Evolutionary conservation across 108 stramenopile genomes (phyloP).

Genomic region (Nitzschia inconspicua): DNA sequence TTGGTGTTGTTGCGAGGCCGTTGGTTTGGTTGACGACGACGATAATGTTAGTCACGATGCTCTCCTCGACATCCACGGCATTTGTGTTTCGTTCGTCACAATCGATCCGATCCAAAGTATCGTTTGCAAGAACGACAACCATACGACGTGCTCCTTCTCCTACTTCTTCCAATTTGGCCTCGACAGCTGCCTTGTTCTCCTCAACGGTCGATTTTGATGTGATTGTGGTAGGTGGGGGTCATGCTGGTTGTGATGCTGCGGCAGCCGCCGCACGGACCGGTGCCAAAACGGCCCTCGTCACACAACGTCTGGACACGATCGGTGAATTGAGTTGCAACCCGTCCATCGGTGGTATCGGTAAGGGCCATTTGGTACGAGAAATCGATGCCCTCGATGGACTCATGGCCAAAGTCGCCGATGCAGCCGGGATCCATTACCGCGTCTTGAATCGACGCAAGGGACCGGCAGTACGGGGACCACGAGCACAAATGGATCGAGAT

Average conservation of each 20-base stretch:
- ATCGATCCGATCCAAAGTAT: background rate
- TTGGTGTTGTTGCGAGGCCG: too few relatives aligned
- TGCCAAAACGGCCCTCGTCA: constrained; percentile 89
- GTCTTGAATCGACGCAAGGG: constrained; percentile 93
- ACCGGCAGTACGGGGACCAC: constrained; percentile 87
- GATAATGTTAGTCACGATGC: background rate
- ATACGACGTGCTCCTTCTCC: background rate
- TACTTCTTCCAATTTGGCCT: background rate
- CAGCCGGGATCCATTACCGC: constrained; percentile 92
- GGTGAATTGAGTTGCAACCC: constrained; percentile 99
- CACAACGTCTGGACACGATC: constrained; percentile 85
- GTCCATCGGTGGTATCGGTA: constrained; percentile 98
- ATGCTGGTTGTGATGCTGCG: constrained; percentile 97
- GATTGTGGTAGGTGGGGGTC: constrained; percentile 95
- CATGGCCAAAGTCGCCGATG: constrained; percentile 92
- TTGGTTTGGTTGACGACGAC: background rate
- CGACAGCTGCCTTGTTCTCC: background rate
- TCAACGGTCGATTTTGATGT: constrained; percentile 79
- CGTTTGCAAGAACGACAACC: background rate
- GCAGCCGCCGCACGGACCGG: constrained; percentile 92
- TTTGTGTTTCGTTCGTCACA: background rate
- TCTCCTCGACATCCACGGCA: background rate
- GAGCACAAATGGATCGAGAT: constrained; percentile 96
- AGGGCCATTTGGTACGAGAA: constrained; percentile 96
- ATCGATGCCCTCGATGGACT: constrained; percentile 96